phyloP scores from a whole-genome alignment of 1,284 basidiomycete species.

The Microbotryomycetes sp. region DNA sequence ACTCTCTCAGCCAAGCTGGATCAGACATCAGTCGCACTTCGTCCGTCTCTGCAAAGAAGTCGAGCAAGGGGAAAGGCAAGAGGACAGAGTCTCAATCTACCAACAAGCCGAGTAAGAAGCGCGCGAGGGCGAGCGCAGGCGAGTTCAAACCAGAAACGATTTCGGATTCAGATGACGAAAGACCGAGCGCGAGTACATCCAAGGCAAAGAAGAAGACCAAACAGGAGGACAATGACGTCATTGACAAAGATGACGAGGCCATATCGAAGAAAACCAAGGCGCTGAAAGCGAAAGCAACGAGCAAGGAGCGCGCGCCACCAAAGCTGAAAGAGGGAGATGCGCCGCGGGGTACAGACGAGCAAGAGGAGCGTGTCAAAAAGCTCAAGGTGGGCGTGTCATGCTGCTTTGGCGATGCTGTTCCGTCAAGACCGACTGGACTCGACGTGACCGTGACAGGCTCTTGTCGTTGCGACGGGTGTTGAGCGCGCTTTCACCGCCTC shows the following conservation, averaged over 20 bases:
- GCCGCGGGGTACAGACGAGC: conserved; percentile 2
- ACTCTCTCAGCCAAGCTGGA: conserved; percentile 8
- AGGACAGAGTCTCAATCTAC: not conserved
- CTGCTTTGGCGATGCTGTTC: not conserved
- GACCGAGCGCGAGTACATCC: not conserved
- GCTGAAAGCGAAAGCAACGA: not conserved
- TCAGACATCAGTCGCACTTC: too few relatives aligned
- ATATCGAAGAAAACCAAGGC: not conserved
- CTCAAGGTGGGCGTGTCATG: conserved; percentile 8
- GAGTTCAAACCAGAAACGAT: conserved; percentile 3
- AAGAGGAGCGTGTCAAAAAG: conserved; percentile 16
- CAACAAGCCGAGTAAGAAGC: not conserved
- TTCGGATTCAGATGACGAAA: conserved; percentile 5
- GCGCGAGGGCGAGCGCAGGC: too few relatives aligned
- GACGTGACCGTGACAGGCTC: not conserved
- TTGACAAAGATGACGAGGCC: not conserved
- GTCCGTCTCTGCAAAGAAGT: too few relatives aligned
- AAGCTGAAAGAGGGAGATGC: conserved; percentile 12
- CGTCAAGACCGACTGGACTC: not conserved
- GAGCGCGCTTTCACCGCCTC: conserved; percentile 8
- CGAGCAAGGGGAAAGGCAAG: conserved; percentile 9
- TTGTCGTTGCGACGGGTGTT: not conserved
- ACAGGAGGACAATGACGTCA: not conserved
- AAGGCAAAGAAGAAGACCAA: not conserved
- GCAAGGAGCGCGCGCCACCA: not conserved